Evolutionary conservation across 257 asterid genomes (phyloP).

Genomic region (Primulina eburnea): DNA sequence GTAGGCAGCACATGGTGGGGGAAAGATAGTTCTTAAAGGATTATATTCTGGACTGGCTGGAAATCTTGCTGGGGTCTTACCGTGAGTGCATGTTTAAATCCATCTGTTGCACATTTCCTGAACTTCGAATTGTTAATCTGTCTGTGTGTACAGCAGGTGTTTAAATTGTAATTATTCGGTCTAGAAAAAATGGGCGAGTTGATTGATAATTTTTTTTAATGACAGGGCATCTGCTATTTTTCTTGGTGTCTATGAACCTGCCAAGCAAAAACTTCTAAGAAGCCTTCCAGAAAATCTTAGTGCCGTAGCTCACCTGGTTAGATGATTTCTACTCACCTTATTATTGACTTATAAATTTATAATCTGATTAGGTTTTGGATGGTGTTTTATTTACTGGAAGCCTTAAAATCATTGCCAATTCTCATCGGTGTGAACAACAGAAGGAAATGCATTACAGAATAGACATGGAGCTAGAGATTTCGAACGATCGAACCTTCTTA

Average conservation of each 20-base stretch:
- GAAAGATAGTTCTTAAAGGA: conserved; percentile 82
- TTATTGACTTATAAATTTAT: conserved; percentile 9
- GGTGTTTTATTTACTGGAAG: not conserved
- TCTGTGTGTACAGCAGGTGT: too few species aligned
- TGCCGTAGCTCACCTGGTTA: conserved; percentile 96
- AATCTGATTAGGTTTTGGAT: not conserved
- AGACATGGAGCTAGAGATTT: not conserved
- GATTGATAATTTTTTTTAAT: conserved; percentile 20
- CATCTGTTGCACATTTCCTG: conserved; percentile 11
- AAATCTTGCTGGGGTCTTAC: conserved; percentile 92
- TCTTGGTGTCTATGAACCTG: conserved; percentile 95
- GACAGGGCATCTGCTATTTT: conserved; percentile 95
- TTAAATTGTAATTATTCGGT: too few species aligned
- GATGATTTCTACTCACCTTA: conserved; percentile 27
- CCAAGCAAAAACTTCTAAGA: conserved; percentile 78
- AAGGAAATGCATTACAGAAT: not conserved
- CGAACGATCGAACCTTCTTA: not conserved
- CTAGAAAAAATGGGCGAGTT: not conserved
- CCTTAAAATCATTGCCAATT: conserved; percentile 3
- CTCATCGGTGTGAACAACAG: not conserved
- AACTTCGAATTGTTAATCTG: not conserved
- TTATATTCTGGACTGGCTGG: conserved; percentile 93
- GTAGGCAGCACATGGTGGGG: conserved; percentile 93
- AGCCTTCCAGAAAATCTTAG: conserved; percentile 77
- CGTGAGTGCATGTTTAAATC: conserved; percentile 54